These are phyloP conservation scores for Exobasidium rhododendri DNA, from an alignment of 1,284 basidiomycete species.

Conservation along the genomic window DNA sequence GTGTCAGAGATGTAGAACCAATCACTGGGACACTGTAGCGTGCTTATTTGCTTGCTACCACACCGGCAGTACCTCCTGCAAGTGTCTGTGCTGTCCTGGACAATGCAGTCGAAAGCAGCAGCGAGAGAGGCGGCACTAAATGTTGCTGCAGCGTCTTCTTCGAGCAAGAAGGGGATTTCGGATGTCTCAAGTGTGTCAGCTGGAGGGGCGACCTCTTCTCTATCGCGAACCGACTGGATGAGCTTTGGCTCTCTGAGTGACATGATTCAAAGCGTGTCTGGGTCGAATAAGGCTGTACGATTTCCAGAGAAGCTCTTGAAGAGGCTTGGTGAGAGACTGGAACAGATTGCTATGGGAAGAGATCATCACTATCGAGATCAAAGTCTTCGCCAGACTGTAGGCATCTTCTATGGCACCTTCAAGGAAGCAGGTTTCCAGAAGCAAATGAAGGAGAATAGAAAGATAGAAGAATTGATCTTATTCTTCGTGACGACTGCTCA, in stretches of 20 bases:
- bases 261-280: constrained; percentile 35
- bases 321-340: constrained; percentile 43
- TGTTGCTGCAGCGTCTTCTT: neutral
- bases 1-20: neutral
- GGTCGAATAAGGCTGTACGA: constrained; percentile 29
- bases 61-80: constrained; percentile 46
- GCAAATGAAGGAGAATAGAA: constrained; percentile 84
- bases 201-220: neutral
- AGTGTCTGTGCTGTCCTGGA: constrained; percentile 29
- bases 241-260: constrained; percentile 37
- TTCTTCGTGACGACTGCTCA: constrained; percentile 81
- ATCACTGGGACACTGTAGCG: neutral
- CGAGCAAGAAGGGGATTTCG: constrained; percentile 17
- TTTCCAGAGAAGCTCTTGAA: constrained; percentile 53
- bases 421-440: constrained; percentile 42
- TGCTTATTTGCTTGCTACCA: constrained; percentile 8
- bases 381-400: constrained; percentile 43
- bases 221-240: constrained; percentile 36
- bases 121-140: constrained; percentile 1
- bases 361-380: constrained; percentile 43
- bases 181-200: constrained; percentile 9
- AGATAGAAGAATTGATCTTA: constrained; percentile 93
- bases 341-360: constrained; percentile 50
- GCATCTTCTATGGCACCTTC: constrained; percentile 49
- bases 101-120: constrained; percentile 20